Base-by-base conservation (phyloP, 2,329 filamentous ascomycete species). In the Madurella fahalii region DNA sequence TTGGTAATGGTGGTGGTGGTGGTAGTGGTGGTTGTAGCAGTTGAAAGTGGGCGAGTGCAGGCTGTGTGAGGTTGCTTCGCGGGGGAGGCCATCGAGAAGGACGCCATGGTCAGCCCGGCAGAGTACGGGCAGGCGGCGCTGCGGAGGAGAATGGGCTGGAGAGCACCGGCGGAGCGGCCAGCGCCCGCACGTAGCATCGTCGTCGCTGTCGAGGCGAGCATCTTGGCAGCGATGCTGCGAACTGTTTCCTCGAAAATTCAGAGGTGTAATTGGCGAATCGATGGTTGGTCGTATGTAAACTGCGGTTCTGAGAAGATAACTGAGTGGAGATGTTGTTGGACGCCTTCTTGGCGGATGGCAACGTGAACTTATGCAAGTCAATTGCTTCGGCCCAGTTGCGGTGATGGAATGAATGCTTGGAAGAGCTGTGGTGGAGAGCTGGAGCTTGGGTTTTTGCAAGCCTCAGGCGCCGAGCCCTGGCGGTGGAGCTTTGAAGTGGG, bases 181-280 rank as follows among this genome's bases (percentile, higher is more conserved):
- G 67, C 60, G 61, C 68, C 62, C 31, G 66, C 61, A 52, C 68
- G 67, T 47, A 71, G 59, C 65, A 68, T 64, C 5, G 63, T 65
- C 12, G 64, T 64, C 41, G 67, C 64, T 47, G 67, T 65, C 39
- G 63, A 59, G 39, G 64, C 63, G 53, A 70, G 57, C 68, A 70
- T 70, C 11, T 45, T 60, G 51, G 37, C 15, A 20, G 47, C 43
- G 15, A 16, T 17, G 42, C 11, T 9, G 31, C 32, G 47, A 5
- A 47, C 18, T 37, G 32, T 42, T 5, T 37, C n/a, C n/a, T 42
- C 34, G 34, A 11, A 37, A 37, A 37, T 4, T 15, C 2, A 9
- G 11, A 11, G 34, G 4, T 37, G 34, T 9, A 37, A 37, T 37
- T 37, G 34, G 13, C 13, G n/a, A 37, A 37, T 37, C 2, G 34